Percentiles rank a stretch among this genome's conserved stretches.
Conservation (phyloP, 495 filamentous ascomycete species). For the Aspergillus incahuasiensis region DNA sequence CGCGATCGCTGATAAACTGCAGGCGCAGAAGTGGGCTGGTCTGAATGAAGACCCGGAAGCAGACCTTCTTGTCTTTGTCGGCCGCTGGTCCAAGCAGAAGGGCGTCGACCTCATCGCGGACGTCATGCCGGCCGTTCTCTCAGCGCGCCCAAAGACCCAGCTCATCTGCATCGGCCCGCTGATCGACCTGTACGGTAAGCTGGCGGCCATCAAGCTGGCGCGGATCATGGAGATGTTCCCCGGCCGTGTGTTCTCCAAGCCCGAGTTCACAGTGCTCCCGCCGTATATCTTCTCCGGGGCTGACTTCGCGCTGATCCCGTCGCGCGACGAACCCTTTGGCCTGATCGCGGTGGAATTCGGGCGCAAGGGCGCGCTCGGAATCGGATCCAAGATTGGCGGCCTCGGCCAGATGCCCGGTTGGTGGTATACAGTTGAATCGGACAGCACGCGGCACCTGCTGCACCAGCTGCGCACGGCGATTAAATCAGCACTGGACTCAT, state of each 20-base stretch:
- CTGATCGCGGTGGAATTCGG: conserved; percentile 76
- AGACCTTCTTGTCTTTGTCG: conserved; percentile 73
- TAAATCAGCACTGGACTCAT: conserved; percentile 57
- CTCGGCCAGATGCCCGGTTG: conserved; percentile 73
- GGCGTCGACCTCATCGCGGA: conserved; percentile 74
- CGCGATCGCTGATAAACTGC: conserved; percentile 49
- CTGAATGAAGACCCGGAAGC: conserved; percentile 59
- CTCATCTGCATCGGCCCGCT: conserved; percentile 66
- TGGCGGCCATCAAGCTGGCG: conserved; percentile 66
- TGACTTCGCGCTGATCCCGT: conserved; percentile 76
- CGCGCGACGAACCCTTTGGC: conserved; percentile 73
- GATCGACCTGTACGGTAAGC: conserved; percentile 73
- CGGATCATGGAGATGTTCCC: conserved; percentile 69
- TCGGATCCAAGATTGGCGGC: conserved; percentile 61
- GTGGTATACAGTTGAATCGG: conserved; percentile 66
- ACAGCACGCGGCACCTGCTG: conserved; percentile 59
- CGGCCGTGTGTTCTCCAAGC: conserved; percentile 65
- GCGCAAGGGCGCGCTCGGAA: conserved; percentile 68
- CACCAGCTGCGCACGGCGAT: conserved; percentile 68
- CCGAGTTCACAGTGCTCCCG: conserved; percentile 68
- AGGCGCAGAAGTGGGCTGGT: conserved; percentile 76
- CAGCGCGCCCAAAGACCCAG: conserved; percentile 60
- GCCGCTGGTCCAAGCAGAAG: conserved; percentile 74
- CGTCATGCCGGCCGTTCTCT: conserved; percentile 64
- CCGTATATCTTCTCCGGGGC: conserved; percentile 73